Evolutionary conservation across 768 basidiomycete species (phyloP).

Genomic region (Lentinula sp.): DNA sequence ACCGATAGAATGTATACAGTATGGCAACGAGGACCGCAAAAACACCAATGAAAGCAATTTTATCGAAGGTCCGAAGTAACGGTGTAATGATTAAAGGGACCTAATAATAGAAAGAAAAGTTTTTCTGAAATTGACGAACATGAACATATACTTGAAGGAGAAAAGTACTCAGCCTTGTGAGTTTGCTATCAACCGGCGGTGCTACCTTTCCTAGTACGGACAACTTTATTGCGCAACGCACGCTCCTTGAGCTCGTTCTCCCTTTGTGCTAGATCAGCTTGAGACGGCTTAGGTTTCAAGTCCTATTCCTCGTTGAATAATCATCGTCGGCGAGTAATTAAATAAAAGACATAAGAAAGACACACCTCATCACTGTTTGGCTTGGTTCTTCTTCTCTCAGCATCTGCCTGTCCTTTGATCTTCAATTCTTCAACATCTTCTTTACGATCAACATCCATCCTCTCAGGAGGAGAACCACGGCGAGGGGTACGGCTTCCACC

Average conservation of each 20-base stretch:
- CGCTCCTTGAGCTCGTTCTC: constrained; percentile 81
- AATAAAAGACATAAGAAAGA: neutral
- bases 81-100: neutral
- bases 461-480: constrained; percentile 15
- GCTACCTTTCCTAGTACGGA: constrained; percentile 56
- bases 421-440: constrained; percentile 45
- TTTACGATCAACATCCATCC: constrained; percentile 30
- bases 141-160: neutral
- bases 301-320: constrained; percentile 1
- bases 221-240: constrained; percentile 79
- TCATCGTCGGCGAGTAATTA: neutral
- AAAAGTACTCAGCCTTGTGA: neutral
- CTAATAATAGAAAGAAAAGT: neutral
- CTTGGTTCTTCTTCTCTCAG: constrained; percentile 46
- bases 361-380: constrained; percentile 37
- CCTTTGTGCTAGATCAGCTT: constrained; percentile 52
- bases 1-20: neutral
- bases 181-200: constrained; percentile 4
- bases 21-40: neutral
- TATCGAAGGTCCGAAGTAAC: neutral
- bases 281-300: constrained; percentile 11
- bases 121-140: constrained; percentile 1
- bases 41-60: neutral
- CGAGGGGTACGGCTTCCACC: constrained; percentile 19
- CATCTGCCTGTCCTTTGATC: constrained; percentile 69